Conservation (phyloP, 169 alveolate genomes). For the Sarcocystis neurona region DNA sequence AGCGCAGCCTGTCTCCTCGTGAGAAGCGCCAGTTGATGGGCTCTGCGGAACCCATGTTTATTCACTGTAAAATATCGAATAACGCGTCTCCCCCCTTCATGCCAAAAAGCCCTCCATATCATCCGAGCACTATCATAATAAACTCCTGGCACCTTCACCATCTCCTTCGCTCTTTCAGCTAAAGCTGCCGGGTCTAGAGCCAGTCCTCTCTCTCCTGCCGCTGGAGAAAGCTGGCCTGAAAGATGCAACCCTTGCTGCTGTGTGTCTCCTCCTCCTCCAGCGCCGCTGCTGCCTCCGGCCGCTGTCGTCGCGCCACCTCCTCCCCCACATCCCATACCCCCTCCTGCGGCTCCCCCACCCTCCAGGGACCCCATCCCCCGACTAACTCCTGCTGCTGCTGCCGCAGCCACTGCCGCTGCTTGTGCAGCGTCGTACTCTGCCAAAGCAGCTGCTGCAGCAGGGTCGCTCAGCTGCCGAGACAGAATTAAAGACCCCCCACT, state of each 20-base stretch:
- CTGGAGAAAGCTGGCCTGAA: no score
- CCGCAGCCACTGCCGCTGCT: constrained; percentile 35
- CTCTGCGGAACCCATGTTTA: constrained; percentile 48
- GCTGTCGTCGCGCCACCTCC: no score
- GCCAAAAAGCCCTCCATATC: constrained; percentile 62
- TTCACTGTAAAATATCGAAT: constrained; percentile 53
- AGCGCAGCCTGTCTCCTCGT: constrained; percentile 42
- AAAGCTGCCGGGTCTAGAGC: constrained; percentile 15
- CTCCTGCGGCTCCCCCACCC: not conserved
- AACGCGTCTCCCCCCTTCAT: constrained; percentile 52
- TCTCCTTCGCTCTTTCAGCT: not conserved
- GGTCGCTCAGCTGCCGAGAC: not conserved
- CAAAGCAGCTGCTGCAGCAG: not conserved
- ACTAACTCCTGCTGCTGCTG: not conserved
- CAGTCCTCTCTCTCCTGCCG: no score
- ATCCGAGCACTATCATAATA: constrained; percentile 47
- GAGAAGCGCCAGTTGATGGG: constrained; percentile 45
- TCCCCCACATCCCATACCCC: not conserved
- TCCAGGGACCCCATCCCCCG: not conserved
- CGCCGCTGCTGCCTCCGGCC: no score
- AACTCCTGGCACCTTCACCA: constrained; percentile 50
- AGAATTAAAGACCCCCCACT: not conserved
- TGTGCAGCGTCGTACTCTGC: constrained; percentile 17
- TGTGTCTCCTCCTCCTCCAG: no score
- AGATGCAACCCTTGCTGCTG: no score